phyloP scores from a whole-genome alignment of 75 land plant species.

The Larix kaempferi region DNA sequence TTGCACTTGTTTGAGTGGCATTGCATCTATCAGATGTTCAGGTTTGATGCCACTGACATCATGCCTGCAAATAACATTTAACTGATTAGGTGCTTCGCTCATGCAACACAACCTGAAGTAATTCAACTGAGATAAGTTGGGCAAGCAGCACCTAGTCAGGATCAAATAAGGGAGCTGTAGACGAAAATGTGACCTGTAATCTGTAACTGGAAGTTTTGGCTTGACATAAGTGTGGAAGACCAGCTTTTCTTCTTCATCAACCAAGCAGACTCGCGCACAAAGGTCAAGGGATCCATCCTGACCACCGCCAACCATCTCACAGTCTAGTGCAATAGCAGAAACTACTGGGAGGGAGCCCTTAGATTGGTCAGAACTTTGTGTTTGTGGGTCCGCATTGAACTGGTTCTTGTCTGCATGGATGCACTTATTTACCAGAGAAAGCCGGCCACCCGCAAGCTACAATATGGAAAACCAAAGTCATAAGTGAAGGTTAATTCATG shows the following conservation, averaged over 20 bases:
- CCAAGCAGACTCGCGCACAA: constrained; percentile 34
- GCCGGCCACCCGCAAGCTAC: too few species aligned
- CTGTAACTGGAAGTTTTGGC: constrained; percentile 62
- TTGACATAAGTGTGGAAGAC: constrained; percentile 63
- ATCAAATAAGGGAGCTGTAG: too few species aligned
- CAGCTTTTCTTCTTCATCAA: constrained; percentile 74
- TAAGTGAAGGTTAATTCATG: too few species aligned
- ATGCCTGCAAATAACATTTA: constrained; percentile 2
- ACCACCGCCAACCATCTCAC: constrained; percentile 93
- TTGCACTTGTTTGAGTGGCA: constrained; percentile 54
- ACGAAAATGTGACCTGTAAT: constrained; percentile 52
- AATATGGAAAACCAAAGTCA: too few species aligned
- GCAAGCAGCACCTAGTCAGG: too few species aligned
- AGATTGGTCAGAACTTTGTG: too few species aligned
- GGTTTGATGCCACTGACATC: constrained; percentile 59
- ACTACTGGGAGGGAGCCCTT: too few species aligned
- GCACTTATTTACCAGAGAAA: too few species aligned
- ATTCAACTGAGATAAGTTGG: too few species aligned
- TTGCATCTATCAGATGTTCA: constrained; percentile 52
- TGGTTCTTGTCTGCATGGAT: too few species aligned
- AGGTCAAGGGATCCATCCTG: constrained; percentile 29
- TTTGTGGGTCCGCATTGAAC: too few species aligned
- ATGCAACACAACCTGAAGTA: too few species aligned
- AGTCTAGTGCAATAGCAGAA: constrained; percentile 44
- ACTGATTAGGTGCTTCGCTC: constrained; percentile 4